Evolutionary conservation across 1,284 basidiomycete species (phyloP).

Genomic region (Irpex sp.): DNA sequence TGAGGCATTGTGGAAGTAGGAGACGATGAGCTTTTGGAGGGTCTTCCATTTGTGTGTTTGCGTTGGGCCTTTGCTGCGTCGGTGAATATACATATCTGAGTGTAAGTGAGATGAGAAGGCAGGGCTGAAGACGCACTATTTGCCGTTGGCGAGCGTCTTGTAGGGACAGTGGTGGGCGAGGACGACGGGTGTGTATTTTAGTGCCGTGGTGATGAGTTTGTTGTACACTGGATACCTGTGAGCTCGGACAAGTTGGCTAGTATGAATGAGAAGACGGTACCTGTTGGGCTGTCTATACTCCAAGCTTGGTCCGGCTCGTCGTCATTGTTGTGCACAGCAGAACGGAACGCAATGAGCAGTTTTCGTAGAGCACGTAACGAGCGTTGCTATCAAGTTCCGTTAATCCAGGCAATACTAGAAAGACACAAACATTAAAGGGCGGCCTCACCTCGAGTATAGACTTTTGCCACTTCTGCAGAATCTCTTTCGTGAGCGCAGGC

Average conservation of each 20-base stretch:
- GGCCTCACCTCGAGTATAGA: slow-evolving; percentile 77
- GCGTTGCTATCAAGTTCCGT: slow-evolving; percentile 50
- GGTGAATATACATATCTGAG: background rate
- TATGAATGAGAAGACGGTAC: too few species aligned
- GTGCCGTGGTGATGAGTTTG: slow-evolving; percentile 83
- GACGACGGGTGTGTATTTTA: slow-evolving; percentile 90
- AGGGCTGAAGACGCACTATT: slow-evolving; percentile 67
- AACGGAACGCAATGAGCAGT: slow-evolving; percentile 83
- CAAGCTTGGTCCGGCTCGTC: slow-evolving; percentile 75
- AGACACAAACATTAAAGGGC: too few species aligned
- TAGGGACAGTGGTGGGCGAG: slow-evolving; percentile 85
- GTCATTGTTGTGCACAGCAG: slow-evolving; percentile 85
- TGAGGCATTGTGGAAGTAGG: slow-evolving; percentile 83
- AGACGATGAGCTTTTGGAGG: slow-evolving; percentile 86
- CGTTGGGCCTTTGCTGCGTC: slow-evolving; percentile 66
- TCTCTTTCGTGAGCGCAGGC: slow-evolving; percentile 69
- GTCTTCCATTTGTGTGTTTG: slow-evolving; percentile 72
- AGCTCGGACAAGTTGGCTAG: too few species aligned
- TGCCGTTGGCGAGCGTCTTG: slow-evolving; percentile 77
- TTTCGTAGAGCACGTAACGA: slow-evolving; percentile 85
- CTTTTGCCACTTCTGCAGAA: slow-evolving; percentile 85
- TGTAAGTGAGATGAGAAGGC: background rate
- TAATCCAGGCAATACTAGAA: too few species aligned
- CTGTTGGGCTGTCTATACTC: slow-evolving; percentile 74
- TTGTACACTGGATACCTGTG: too few species aligned